A percentile compares a stretch with the other conserved stretches of the same genome.
phyloP scores from a whole-genome alignment of 306 rosid species.

The Oxytropis ochrocephala region DNA sequence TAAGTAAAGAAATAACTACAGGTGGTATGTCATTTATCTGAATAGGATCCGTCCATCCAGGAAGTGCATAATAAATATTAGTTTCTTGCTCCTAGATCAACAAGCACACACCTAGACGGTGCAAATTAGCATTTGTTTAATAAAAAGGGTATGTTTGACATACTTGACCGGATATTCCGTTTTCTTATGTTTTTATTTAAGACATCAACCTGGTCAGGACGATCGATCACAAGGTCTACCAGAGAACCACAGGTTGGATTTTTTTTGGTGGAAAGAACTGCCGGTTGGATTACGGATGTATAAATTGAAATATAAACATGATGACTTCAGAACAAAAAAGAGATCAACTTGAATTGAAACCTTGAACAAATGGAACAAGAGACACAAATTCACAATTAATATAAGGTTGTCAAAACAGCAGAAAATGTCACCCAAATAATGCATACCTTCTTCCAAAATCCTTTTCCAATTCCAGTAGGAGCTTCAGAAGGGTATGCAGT shows the following conservation, averaged over 20 bases:
- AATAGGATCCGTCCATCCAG: not conserved
- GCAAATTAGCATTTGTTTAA: not conserved
- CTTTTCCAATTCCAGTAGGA: constrained; percentile 41
- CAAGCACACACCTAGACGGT: not conserved
- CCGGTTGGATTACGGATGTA: not conserved
- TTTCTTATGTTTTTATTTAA: constrained; percentile 1
- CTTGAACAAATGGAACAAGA: not conserved
- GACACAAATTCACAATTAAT: constrained; percentile 5
- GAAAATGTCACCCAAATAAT: not conserved
- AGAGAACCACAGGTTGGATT: not conserved
- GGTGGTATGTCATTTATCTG: not conserved
- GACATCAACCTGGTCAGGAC: not conserved
- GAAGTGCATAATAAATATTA: not conserved
- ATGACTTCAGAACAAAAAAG: constrained; percentile 10
- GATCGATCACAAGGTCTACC: not conserved
- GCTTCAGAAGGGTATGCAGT: constrained; percentile 62
- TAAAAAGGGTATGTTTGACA: not conserved
- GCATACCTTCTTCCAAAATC: constrained; percentile 57
- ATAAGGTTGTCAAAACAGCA: constrained; percentile 4
- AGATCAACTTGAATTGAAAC: not conserved
- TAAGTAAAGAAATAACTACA: not conserved
- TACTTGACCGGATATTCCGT: not conserved
- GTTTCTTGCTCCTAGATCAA: not conserved
- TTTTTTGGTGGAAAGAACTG: not conserved
- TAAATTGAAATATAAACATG: constrained; percentile 9